A percentile compares a stretch with the other conserved stretches of the same genome.
phyloP scores from a whole-genome alignment of 1,284 basidiomycete genomes.

The Pyrrhoderma noxium region DNA sequence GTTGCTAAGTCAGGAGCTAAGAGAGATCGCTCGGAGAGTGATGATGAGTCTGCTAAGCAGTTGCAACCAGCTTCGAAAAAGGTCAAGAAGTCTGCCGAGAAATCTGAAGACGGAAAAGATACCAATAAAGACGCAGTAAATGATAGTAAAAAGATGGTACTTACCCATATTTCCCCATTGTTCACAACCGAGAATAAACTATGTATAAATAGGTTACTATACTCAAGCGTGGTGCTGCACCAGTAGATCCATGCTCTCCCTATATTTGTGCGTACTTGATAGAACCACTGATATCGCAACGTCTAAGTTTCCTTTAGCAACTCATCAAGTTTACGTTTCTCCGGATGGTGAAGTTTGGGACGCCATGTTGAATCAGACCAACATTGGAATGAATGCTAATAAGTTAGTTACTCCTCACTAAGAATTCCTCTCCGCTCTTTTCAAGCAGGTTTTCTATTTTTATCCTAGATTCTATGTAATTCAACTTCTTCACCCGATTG shows the following conservation, averaged over 20 bases:
- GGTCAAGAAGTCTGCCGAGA: constrained; percentile 24
- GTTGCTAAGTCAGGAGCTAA: constrained; percentile 4
- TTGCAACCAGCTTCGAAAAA: constrained; percentile 32
- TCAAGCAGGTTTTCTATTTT: too few species aligned
- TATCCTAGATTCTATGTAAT: constrained; percentile 50
- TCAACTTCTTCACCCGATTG: constrained; percentile 50
- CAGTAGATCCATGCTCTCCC: constrained; percentile 46
- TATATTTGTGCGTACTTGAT: constrained; percentile 42
- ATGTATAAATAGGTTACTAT: constrained; percentile 52
- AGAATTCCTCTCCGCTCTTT: constrained; percentile 3
- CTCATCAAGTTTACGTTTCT: constrained; percentile 49
- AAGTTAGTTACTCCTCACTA: constrained; percentile 34
- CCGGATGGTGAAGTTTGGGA: constrained; percentile 46
- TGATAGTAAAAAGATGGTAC: constrained; percentile 21
- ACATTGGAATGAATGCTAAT: constrained; percentile 54
- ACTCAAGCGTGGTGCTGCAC: constrained; percentile 51
- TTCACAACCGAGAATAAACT: too few species aligned
- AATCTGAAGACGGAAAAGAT: constrained; percentile 16
- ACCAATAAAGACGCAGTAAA: not conserved
- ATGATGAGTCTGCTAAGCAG: constrained; percentile 17
- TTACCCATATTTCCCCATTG: too few species aligned
- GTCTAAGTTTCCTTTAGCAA: too few species aligned
- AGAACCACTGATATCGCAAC: not conserved
- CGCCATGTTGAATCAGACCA: constrained; percentile 65
- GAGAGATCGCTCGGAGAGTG: constrained; percentile 20